Evolutionary conservation across 108 stramenopile genomes (phyloP).

Genomic region (Nitzschia inconspicua): DNA sequence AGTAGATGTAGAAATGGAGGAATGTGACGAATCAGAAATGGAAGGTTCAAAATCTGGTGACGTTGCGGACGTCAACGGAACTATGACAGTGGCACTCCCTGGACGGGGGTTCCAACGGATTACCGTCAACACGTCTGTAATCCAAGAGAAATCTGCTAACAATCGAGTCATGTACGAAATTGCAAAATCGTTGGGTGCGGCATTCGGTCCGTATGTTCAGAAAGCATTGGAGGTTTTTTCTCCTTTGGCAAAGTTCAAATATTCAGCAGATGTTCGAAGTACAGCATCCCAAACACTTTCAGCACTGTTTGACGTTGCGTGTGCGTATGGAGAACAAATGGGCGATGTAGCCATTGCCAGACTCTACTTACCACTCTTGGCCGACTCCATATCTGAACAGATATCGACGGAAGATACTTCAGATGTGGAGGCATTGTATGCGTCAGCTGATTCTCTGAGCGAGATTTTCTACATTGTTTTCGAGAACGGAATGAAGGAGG

Average conservation of each 20-base stretch:
- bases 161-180: slow-evolving; percentile 75
- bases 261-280: slow-evolving; percentile 75
- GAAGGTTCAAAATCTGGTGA: neutral
- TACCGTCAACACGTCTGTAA: slow-evolving; percentile 68
- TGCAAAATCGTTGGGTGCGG: slow-evolving; percentile 54
- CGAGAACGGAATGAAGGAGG: slow-evolving; percentile 5
- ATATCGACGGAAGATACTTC: slow-evolving; percentile 52
- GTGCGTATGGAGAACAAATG: slow-evolving; percentile 41
- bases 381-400: slow-evolving; percentile 47
- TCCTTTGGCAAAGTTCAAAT: slow-evolving; percentile 58
- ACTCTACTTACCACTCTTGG: slow-evolving; percentile 37
- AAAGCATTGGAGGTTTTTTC: slow-evolving; percentile 48
- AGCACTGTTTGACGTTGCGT: slow-evolving; percentile 75
- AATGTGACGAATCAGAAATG: slow-evolving; percentile 33
- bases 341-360: slow-evolving; percentile 31
- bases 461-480: slow-evolving; percentile 61
- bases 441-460: slow-evolving; percentile 71
- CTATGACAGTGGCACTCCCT: slow-evolving; percentile 70
- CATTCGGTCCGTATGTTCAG: slow-evolving; percentile 61
- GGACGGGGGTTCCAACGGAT: slow-evolving; percentile 72
- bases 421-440: slow-evolving; percentile 66
- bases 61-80: slow-evolving; percentile 49
- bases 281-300: slow-evolving; percentile 66
- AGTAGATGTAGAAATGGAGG: slow-evolving; percentile 52
- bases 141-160: slow-evolving; percentile 71